These are phyloP conservation scores for Exophiala calicioides DNA, from an alignment of 2,329 filamentous ascomycete species.

Conservation along the genomic window DNA sequence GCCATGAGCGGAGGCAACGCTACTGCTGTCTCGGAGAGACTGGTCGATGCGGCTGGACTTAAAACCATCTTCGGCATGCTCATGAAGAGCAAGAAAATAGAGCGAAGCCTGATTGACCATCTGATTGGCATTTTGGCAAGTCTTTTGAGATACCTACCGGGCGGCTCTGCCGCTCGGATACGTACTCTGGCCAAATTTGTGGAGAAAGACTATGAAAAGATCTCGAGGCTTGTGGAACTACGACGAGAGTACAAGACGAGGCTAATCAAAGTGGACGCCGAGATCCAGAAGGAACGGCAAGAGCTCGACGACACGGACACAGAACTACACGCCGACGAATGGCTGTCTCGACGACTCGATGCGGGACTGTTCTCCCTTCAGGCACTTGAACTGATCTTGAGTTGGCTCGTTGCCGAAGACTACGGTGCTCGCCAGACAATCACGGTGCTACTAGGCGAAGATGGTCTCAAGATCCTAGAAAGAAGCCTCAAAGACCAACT, in stretches of 20 bases:
- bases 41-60: constrained; percentile 81
- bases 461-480: constrained; percentile 62
- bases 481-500: constrained; percentile 69
- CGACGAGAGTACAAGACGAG: constrained; percentile 69
- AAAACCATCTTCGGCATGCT: constrained; percentile 76
- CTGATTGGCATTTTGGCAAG: constrained; percentile 81
- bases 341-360: constrained; percentile 73
- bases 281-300: constrained; percentile 64
- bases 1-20: constrained; percentile 64
- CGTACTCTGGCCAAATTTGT: constrained; percentile 90
- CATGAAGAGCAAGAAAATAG: constrained; percentile 47
- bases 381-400: constrained; percentile 77
- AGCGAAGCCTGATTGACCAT: constrained; percentile 70
- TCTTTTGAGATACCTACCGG: constrained; percentile 76
- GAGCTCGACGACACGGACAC: constrained; percentile 59
- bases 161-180: constrained; percentile 75
- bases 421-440: constrained; percentile 69
- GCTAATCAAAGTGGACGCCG: constrained; percentile 63
- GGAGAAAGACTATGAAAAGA: constrained; percentile 89
- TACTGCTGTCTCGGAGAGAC: constrained; percentile 66
- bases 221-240: constrained; percentile 68
- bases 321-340: constrained; percentile 66
- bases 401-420: constrained; percentile 92
- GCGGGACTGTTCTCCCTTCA: constrained; percentile 83
- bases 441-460: constrained; percentile 63